Evolutionary conservation across 495 filamentous ascomycete genomes (phyloP), one percentile per base, ranked within the genome.

Genomic region (Bombardia bombarda): DNA sequence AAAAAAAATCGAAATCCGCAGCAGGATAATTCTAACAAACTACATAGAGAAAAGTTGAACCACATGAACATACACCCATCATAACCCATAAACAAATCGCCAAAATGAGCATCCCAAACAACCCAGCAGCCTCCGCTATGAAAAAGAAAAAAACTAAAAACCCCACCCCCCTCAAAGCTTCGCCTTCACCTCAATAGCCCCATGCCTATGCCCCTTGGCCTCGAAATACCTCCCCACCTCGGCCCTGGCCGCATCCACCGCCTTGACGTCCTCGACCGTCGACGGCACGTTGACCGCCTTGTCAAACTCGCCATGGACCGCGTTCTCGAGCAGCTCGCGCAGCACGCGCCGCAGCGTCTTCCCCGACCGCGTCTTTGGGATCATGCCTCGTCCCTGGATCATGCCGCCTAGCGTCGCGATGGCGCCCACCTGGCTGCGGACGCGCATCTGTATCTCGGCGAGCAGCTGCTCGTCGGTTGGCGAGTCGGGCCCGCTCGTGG

Each of bases 351-450:
- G 68, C 44, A 95, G 55, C 21, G 85, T 94, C 75, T 95, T 95
- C 4, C 90, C 90, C 20, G 80, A 86, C 18, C 90, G 64, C 22
- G 89, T 96, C 68, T 88, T 90, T 6, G 90, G 89, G 38, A 95
- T 94, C 77, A 94, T 89, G n/a, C 83, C 86, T 31, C 78, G 77
- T 7, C 86, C 84, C 47, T 84, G 79, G 23, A 95, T 86, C 51
- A 95, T 82, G 2, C 88, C 88, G 16, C 86, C 86, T 0, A 96
- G 66, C 2, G 74, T 76, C 1, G 90, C 90, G 45, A 96, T 95
- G 7, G 86, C 78, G 12, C 90, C 90, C 25, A 96, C 92, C 55
- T 92, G 85, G 22, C 73, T 73, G n/a, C 87, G 78, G 4, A 96
- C 80, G 0, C 75, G 67, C 7, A 50, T 58, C 43, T 95, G 77